Evolutionary conservation across 805 yeast genomes (phyloP).

Genomic region (Candida parachauliodes): DNA sequence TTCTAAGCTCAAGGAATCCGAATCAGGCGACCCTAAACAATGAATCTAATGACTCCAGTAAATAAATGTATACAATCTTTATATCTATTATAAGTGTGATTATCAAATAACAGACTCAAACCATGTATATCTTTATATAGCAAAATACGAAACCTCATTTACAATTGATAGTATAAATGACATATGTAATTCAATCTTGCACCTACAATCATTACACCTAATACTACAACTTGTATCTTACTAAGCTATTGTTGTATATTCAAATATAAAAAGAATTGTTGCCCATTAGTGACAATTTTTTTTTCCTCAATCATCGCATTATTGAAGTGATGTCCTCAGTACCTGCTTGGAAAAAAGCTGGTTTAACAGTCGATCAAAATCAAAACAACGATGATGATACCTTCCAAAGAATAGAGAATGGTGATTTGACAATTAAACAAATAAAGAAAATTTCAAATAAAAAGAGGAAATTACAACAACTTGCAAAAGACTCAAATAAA

Average conservation of each 20-base stretch:
- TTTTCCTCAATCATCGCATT: conserved; percentile 3
- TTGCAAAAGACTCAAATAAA: conserved; percentile 14
- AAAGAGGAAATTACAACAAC: conserved; percentile 24
- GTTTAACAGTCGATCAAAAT: conserved; percentile 58
- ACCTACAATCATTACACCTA: too few species aligned
- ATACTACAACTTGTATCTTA: not conserved
- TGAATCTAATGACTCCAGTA: not conserved
- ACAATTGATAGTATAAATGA: not conserved
- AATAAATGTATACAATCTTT: conserved; percentile 41
- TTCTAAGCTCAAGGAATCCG: not conserved
- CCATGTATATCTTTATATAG: conserved; percentile 39
- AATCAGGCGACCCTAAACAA: not conserved
- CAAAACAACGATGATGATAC: conserved; percentile 42
- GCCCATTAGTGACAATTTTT: too few species aligned
- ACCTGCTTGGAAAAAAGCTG: conserved; percentile 84
- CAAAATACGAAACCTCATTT: conserved; percentile 13
- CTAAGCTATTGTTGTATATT: not conserved
- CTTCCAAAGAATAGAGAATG: conserved; percentile 41
- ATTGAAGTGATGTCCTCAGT: conserved; percentile 10
- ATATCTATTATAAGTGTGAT: conserved; percentile 39
- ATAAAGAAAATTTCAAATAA: conserved; percentile 37
- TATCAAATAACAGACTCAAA: conserved; percentile 40
- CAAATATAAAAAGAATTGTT: too few species aligned
- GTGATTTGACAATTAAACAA: conserved; percentile 39
- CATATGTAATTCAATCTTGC: not conserved